Evolutionary conservation across 768 basidiomycete species (phyloP).

Genomic region (Mycena capillaripes): DNA sequence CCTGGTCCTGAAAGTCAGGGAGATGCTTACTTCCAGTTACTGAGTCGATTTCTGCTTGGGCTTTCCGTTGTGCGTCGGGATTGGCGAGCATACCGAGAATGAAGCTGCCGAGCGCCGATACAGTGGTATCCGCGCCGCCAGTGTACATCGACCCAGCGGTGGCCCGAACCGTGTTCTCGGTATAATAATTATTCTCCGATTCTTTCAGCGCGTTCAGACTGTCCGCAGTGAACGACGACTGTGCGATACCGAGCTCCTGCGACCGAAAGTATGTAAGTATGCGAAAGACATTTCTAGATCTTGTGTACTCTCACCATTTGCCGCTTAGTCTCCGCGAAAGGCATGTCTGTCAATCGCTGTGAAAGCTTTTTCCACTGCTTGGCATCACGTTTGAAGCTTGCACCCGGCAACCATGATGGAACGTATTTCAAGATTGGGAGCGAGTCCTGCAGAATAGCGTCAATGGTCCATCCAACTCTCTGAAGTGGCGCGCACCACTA

Average conservation of each 20-base stretch:
- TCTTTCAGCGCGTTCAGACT: not conserved
- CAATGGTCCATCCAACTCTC: not conserved
- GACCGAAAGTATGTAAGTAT: too few species aligned
- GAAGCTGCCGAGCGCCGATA: slow-evolving; percentile 5
- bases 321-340: slow-evolving; percentile 7
- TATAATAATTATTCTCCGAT: not conserved
- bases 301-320: not conserved
- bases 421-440: slow-evolving; percentile 8
- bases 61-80: not conserved
- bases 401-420: slow-evolving; percentile 7
- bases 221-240: slow-evolving; percentile 3
- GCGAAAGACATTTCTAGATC: too few species aligned
- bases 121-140: slow-evolving; percentile 16
- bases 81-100: not conserved
- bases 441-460: not conserved
- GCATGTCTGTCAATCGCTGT: not conserved
- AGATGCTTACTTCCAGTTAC: not conserved
- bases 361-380: not conserved
- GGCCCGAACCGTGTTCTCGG: not conserved
- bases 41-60: not conserved
- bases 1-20: not conserved
- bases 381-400: not conserved
- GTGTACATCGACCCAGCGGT: slow-evolving; percentile 7
- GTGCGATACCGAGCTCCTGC: slow-evolving; percentile 7
- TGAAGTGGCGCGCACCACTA: slow-evolving; percentile 41